Percentiles rank a stretch among this genome's conserved stretches.
phyloP scores from a whole-genome alignment of 2,329 filamentous ascomycete species.

The Plenodomus lindquistii region DNA sequence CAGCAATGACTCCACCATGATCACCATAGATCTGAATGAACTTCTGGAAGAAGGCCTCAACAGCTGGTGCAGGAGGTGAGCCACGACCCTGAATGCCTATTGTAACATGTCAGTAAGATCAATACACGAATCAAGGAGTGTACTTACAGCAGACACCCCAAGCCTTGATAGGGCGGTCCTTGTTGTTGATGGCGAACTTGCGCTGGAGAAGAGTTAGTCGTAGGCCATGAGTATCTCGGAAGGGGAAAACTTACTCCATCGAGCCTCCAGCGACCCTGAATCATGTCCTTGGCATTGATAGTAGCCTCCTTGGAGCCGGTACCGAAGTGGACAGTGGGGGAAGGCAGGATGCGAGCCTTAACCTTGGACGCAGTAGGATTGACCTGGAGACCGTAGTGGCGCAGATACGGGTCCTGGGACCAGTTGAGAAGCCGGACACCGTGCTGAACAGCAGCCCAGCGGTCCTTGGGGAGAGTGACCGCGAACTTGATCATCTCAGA shows the following conservation, averaged over 20 bases:
- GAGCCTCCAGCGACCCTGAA: constrained; percentile 82
- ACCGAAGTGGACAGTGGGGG: constrained; percentile 72
- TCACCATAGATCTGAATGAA: constrained; percentile 65
- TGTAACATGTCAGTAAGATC: background rate
- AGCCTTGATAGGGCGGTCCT: constrained; percentile 59
- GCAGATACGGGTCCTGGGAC: constrained; percentile 69
- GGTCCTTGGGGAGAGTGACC: constrained; percentile 72
- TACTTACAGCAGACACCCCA: constrained; percentile 72
- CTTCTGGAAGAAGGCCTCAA: constrained; percentile 59
- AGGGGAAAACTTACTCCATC: constrained; percentile 44
- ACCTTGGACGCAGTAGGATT: constrained; percentile 62
- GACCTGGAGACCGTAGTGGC: constrained; percentile 74
- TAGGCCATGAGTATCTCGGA: background rate
- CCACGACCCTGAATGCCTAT: constrained; percentile 56
- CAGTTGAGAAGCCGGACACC: constrained; percentile 72
- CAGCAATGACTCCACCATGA: constrained; percentile 63
- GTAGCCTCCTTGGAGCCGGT: constrained; percentile 25
- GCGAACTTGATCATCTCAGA: constrained; percentile 91
- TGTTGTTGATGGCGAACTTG: constrained; percentile 72
- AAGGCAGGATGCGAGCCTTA: constrained; percentile 70
- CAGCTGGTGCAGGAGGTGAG: constrained; percentile 47
- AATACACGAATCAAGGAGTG: background rate
- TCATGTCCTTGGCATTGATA: constrained; percentile 47
- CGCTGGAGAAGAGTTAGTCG: constrained; percentile 54
- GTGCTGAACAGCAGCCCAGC: constrained; percentile 68